Evolutionary conservation across 768 basidiomycete genomes (phyloP).

Genomic region (Lactarius indigo): DNA sequence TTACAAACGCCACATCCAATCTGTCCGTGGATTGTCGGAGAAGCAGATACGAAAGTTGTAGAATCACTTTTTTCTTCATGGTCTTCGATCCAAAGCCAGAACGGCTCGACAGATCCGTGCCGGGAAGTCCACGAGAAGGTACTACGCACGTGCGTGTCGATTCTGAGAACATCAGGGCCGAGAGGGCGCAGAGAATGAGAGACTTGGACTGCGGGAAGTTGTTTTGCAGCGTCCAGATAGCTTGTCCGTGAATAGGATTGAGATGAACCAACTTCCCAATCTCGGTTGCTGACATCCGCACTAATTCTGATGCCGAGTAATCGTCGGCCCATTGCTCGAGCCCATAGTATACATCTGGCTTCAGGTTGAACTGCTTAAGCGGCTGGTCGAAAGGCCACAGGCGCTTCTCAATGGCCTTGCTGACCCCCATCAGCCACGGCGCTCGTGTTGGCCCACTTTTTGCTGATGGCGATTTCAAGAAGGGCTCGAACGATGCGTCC

Average conservation of each 20-base stretch:
- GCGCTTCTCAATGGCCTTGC: slow-evolving; percentile 89
- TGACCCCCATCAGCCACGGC: slow-evolving; percentile 78
- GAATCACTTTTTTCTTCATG: slow-evolving; percentile 70
- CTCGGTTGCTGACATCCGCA: slow-evolving; percentile 57
- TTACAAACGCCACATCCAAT: slow-evolving; percentile 71
- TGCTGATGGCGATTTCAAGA: slow-evolving; percentile 89
- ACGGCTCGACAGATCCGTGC: slow-evolving; percentile 78
- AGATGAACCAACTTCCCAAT: slow-evolving; percentile 80
- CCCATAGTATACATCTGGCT: slow-evolving; percentile 71
- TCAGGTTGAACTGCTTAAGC: slow-evolving; percentile 75
- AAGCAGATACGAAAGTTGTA: slow-evolving; percentile 71
- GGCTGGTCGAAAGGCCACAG: slow-evolving; percentile 97
- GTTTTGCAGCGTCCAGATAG: slow-evolving; percentile 77
- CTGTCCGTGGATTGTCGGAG: slow-evolving; percentile 62
- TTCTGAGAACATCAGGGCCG: slow-evolving; percentile 75
- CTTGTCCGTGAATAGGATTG: slow-evolving; percentile 80
- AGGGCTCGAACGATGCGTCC: slow-evolving; percentile 93
- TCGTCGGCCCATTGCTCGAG: slow-evolving; percentile 82
- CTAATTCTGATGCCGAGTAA: slow-evolving; percentile 68
- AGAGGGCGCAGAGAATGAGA: slow-evolving; percentile 74
- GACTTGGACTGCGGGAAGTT: slow-evolving; percentile 75
- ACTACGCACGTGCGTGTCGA: slow-evolving; percentile 59
- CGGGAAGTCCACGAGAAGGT: slow-evolving; percentile 79
- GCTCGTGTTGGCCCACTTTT: slow-evolving; percentile 84
- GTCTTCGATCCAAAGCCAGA: slow-evolving; percentile 97